Evolutionary conservation across 108 stramenopile genomes (phyloP), one percentile per base, ranked within the genome.

Genomic region (Fragilariopsis cylindrus): DNA sequence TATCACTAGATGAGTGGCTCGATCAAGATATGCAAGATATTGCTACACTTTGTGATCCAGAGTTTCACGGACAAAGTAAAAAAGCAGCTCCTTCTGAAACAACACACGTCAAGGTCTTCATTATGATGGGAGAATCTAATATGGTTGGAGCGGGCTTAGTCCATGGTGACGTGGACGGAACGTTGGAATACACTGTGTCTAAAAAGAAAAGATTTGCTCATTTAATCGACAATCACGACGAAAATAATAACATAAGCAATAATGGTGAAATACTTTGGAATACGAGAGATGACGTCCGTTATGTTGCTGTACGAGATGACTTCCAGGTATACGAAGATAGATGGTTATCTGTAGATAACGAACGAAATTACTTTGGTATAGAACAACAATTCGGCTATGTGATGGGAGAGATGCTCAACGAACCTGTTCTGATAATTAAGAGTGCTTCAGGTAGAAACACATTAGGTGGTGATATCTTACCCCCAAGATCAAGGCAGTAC

Each of bases 41-140:
- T 12, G 4, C 66, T 11, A 19, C 43, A 6, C 66, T 75, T 12
- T 75, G 74, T 44, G 66, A 75, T 75, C 74, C 74, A 19, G 43
- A 48, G 65, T 75, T 75, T 58, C 53, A 67, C 52, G 60, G 60
- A 7, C 47, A 65, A 66, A 42, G 54, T 5, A 12, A 48, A 43
- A 48, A 70, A 7, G 58, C 58, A 6, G 55, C 64, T 48, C 11
- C 11, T 6, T 30, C 65, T 42, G 11, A 8, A 45, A 63, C 58
- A 44, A 11, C 55, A 56, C 80, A 62, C 3, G 71, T 77, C 15
- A 66, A 81, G 52, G 81, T 81, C 9, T 81, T 72, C 45, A 50
- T 81, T 46, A 42, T 81, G 81, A 72, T 81, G 75, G 81, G 81
- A 16, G 70, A 82, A 71, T 41, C 77, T 44, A 82, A 82, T 57